phyloP scores from a whole-genome alignment of 352 stramenopile species.

The Pythium aristosporum region DNA sequence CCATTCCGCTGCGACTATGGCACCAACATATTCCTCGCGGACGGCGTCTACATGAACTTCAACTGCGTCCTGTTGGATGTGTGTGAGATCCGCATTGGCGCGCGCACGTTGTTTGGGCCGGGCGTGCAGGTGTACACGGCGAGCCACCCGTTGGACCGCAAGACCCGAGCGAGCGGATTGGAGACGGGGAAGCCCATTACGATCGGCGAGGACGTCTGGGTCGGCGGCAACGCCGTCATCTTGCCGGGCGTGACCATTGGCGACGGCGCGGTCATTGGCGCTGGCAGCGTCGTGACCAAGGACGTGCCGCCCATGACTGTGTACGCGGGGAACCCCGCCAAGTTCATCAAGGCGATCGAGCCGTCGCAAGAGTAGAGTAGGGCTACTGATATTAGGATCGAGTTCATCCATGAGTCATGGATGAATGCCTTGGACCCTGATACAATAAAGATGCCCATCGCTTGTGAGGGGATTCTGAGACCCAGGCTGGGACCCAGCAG shows the following conservation, averaged over 20 bases:
- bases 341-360: constrained; percentile 64
- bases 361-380: neutral
- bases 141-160: constrained; percentile 66
- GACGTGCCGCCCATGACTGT: constrained; percentile 66
- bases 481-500: too few relatives aligned
- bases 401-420: too few relatives aligned
- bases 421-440: too few relatives aligned
- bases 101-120: constrained; percentile 67
- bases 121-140: constrained; percentile 82
- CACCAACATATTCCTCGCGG: constrained; percentile 70
- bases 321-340: constrained; percentile 70
- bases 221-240: constrained; percentile 79
- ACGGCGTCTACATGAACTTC: constrained; percentile 88
- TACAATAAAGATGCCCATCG: too few relatives aligned
- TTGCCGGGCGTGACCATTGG: constrained; percentile 71
- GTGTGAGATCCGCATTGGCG: constrained; percentile 75
- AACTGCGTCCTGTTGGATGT: constrained; percentile 86
- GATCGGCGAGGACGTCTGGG: constrained; percentile 84
- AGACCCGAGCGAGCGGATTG: constrained; percentile 35
- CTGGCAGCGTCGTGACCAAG: constrained; percentile 83
- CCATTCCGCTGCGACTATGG: constrained; percentile 91
- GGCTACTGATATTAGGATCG: too few relatives aligned
- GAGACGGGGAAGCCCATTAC: constrained; percentile 70
- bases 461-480: too few relatives aligned
- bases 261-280: constrained; percentile 59